Evolutionary conservation across 2,329 filamentous ascomycete species (phyloP).

Genomic region (Xylariomycetidae sp.): DNA sequence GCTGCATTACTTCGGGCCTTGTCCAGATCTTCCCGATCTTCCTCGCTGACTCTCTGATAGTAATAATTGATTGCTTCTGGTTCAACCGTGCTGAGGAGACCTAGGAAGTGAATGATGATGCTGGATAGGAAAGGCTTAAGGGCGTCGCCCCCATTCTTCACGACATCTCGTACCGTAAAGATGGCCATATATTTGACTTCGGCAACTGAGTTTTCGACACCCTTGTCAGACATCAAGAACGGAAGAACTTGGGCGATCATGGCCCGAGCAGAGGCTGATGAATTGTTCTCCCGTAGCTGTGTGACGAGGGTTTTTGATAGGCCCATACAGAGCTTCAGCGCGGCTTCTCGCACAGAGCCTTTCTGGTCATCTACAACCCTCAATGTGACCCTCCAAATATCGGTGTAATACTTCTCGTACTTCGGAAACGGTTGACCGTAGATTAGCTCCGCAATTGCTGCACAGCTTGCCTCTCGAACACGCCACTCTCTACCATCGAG

Average conservation of each 20-base stretch:
- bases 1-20: slow-evolving; percentile 78
- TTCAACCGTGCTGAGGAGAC: slow-evolving; percentile 81
- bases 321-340: slow-evolving; percentile 74
- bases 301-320: slow-evolving; percentile 82
- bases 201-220: slow-evolving; percentile 81
- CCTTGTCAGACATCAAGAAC: slow-evolving; percentile 83
- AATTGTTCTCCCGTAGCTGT: slow-evolving; percentile 74
- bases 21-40: slow-evolving; percentile 86
- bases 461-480: slow-evolving; percentile 85
- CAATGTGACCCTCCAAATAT: slow-evolving; percentile 82
- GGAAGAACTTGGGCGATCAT: slow-evolving; percentile 87
- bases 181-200: slow-evolving; percentile 83
- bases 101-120: slow-evolving; percentile 76
- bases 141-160: slow-evolving; percentile 79
- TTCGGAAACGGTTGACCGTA: slow-evolving; percentile 70
- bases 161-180: slow-evolving; percentile 79
- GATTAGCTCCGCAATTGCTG: slow-evolving; percentile 81
- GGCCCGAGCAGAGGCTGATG: slow-evolving; percentile 63
- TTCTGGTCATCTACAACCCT: slow-evolving; percentile 97
- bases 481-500: slow-evolving; percentile 84
- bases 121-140: slow-evolving; percentile 76
- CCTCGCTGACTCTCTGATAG: slow-evolving; percentile 82
- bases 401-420: slow-evolving; percentile 79
- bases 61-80: slow-evolving; percentile 87
- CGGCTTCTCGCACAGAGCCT: slow-evolving; percentile 76